Percentiles rank a stretch among this genome's conserved stretches.
Conservation (phyloP, 2,329 filamentous ascomycete species). For the Colletotrichum sp. region DNA sequence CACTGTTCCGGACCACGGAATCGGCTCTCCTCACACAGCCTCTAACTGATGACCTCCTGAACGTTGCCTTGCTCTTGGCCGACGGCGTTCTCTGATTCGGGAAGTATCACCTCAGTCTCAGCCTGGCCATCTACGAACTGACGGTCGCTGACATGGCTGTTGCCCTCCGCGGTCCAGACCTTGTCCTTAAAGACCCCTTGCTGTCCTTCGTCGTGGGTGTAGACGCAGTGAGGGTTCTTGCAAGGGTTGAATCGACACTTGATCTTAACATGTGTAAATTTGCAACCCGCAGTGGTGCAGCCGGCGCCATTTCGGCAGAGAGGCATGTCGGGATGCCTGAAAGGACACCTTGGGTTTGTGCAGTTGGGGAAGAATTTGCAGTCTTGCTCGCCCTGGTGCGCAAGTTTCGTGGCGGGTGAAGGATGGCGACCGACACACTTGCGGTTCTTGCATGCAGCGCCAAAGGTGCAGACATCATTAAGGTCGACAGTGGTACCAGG, state of each 20-base stretch:
- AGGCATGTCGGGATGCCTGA: conserved; percentile 86
- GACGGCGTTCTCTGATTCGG: conserved; percentile 45
- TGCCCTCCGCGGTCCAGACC: conserved; percentile 77
- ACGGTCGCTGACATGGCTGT: conserved; percentile 82
- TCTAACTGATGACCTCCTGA: conserved; percentile 40
- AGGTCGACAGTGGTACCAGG: conserved; percentile 79
- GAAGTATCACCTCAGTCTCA: conserved; percentile 75
- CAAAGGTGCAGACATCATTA: conserved; percentile 80
- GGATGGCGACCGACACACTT: conserved; percentile 94
- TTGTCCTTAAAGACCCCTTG: conserved; percentile 85
- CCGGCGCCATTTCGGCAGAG: conserved; percentile 90
- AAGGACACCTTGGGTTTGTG: conserved; percentile 85
- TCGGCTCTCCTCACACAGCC: background rate
- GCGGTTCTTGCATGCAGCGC: conserved; percentile 91
- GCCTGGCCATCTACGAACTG: conserved; percentile 80
- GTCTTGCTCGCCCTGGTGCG: conserved; percentile 82
- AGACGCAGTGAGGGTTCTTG: conserved; percentile 84
- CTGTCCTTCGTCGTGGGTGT: conserved; percentile 91
- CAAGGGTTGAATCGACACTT: conserved; percentile 93
- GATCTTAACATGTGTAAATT: conserved; percentile 85
- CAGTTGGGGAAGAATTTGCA: conserved; percentile 94
- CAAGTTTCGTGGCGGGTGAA: conserved; percentile 80
- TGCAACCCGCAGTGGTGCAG: conserved; percentile 82
- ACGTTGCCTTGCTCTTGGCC: conserved; percentile 42
- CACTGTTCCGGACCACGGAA: background rate